A percentile compares a stretch with the other conserved stretches of the same genome.
Evolutionary conservation across 1,139 yeast species (phyloP).

Genomic region (Candida sp.): DNA sequence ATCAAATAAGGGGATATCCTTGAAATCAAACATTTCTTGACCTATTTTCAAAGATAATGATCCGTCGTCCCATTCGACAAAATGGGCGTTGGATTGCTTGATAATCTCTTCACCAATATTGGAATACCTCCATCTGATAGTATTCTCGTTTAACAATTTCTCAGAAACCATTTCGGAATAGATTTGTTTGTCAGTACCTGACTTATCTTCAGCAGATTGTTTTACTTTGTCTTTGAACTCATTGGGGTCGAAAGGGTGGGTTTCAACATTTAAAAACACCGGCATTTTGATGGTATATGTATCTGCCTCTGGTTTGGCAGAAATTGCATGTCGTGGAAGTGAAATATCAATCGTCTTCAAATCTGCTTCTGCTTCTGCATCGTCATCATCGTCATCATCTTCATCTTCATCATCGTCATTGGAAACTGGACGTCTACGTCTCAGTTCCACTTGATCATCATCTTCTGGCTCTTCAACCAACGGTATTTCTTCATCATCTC

Average conservation of each 20-base stretch:
- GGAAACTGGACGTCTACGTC: conserved; percentile 14
- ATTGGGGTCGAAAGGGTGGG: conserved; percentile 82
- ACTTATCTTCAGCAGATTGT: conserved; percentile 44
- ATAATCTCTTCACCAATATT: conserved; percentile 59
- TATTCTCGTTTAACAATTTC: conserved; percentile 68
- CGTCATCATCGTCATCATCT: conserved; percentile 27
- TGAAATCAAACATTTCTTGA: conserved; percentile 79
- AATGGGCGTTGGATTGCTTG: conserved; percentile 87
- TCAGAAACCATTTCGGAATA: conserved; percentile 46
- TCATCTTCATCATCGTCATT: conserved; percentile 11
- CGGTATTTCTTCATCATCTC: conserved; percentile 39
- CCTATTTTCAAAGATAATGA: conserved; percentile 83
- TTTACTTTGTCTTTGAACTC: conserved; percentile 57
- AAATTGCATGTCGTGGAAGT: conserved; percentile 70
- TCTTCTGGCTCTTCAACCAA: conserved; percentile 11
- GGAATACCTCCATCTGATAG: conserved; percentile 91
- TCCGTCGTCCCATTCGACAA: conserved; percentile 95
- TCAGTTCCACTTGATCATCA: conserved; percentile 12
- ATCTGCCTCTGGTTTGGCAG: conserved; percentile 37
- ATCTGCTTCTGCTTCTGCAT: conserved; percentile 28
- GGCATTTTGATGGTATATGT: conserved; percentile 71
- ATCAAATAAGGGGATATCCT: conserved; percentile 64
- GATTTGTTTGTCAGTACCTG: conserved; percentile 30
- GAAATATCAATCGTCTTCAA: conserved; percentile 57
- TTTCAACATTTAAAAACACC: conserved; percentile 75